Base-by-base conservation (phyloP, 116 monocot species). In the Dioscorea cayenensis region DNA sequence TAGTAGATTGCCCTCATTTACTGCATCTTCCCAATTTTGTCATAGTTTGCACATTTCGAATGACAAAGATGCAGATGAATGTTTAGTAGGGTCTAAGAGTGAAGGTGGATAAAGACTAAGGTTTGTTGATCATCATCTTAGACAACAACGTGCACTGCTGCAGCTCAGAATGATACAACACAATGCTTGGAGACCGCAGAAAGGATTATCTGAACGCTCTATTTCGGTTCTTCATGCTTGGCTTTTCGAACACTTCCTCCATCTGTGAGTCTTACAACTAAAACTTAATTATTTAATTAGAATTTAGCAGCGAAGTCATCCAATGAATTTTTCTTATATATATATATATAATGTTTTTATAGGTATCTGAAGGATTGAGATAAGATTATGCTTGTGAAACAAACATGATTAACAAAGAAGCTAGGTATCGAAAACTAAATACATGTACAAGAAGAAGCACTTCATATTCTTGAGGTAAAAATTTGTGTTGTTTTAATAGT, bases 221-320 rank as follows among this genome's bases (percentile, higher is more conserved):
- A 93, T 97, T 10, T 97, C 97, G 25, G 80, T 97, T 20, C 93
- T 97, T 28, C 76, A 93, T 0, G 91, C 99, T 1, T 99, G 99
- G 99, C 91, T 99, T 66, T 99, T 99, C 74, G 99, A 99, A 65
- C 94, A 99, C 80, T 99, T 99, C 81, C 82, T 99, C 14, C 99
- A 99, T 67, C 96, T 92, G 92, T 97, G 77, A 79, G 92, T 61
- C 32, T 32, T 32, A 32, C 32, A 32, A 32, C 32, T 32, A 4
- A 32, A 32, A 32, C 2, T 32, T 32, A 32, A 32, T 4, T 4
- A 32, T 32, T 32, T 32, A 32, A 32, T 32, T 32, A 32, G 4
- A 32, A 32, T 32, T 32, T 4, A 1, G 0, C 32, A 32, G 32
- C 2, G 32, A 32, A 32, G 32, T 32, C 32, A 32, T 32, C 32